Evolutionary conservation across 1,139 yeast genomes (phyloP).

Genomic region (Magnusiomyces clavatus): DNA sequence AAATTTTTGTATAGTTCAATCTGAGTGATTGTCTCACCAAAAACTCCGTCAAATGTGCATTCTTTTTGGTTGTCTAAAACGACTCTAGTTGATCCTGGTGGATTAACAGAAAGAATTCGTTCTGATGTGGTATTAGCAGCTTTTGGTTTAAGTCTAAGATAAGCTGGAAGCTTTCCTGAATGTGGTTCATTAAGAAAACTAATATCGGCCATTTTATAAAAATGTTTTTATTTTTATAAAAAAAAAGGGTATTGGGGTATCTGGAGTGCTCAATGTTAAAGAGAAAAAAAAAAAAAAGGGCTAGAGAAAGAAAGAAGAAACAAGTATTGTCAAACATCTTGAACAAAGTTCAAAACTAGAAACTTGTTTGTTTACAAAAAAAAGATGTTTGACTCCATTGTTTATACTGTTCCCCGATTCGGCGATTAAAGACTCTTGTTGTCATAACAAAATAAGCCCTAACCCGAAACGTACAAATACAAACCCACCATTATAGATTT

Average conservation of each 20-base stretch:
- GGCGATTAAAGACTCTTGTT: too few species aligned
- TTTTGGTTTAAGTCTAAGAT: constrained; percentile 32
- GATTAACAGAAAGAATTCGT: constrained; percentile 18
- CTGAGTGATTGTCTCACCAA: constrained; percentile 27
- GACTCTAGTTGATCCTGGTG: constrained; percentile 10
- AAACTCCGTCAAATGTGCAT: constrained; percentile 29
- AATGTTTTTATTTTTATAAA: too few species aligned
- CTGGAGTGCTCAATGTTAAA: neutral
- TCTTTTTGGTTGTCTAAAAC: constrained; percentile 10
- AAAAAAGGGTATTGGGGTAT: neutral
- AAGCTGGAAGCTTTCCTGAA: constrained; percentile 28
- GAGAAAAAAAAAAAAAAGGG: neutral
- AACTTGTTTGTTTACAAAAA: too few species aligned
- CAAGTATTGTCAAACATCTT: neutral
- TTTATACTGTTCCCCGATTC: too few species aligned
- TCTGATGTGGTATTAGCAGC: constrained; percentile 14
- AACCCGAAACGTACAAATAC: neutral
- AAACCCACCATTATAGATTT: too few species aligned
- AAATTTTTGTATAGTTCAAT: constrained; percentile 29
- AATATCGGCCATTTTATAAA: neutral
- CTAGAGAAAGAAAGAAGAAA: neutral
- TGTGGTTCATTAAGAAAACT: neutral
- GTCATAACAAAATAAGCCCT: too few species aligned
- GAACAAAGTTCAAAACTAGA: too few species aligned
- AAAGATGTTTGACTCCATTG: too few species aligned